Evolutionary conservation across 768 basidiomycete species (phyloP).

Genomic region (Hericium erinaceus): DNA sequence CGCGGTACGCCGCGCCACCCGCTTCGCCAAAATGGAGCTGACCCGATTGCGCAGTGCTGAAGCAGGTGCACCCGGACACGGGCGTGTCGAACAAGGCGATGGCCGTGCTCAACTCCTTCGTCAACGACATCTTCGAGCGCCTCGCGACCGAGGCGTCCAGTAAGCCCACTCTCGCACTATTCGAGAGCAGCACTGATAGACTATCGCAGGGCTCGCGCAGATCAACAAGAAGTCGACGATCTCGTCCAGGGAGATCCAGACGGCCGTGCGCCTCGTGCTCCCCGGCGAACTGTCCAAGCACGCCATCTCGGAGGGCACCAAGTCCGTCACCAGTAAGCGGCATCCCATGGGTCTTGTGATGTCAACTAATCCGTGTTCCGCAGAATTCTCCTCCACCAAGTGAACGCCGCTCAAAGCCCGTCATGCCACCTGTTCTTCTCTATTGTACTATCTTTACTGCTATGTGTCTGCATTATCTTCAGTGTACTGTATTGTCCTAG

Average conservation of each 20-base stretch:
- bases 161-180: slow-evolving; percentile 24
- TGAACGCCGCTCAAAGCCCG: neutral
- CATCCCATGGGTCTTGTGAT: neutral
- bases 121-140: slow-evolving; percentile 79
- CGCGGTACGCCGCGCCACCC: slow-evolving; percentile 40
- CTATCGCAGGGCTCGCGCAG: slow-evolving; percentile 58
- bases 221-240: slow-evolving; percentile 89
- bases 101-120: slow-evolving; percentile 78
- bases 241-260: slow-evolving; percentile 88
- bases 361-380: neutral
- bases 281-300: slow-evolving; percentile 84
- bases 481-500: too few species aligned
- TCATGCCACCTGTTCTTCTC: too few species aligned
- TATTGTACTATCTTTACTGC: too few species aligned
- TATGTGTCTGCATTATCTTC: too few species aligned
- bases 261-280: slow-evolving; percentile 72
- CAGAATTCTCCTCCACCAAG: neutral
- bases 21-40: neutral
- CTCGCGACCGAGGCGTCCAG: slow-evolving; percentile 69
- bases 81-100: slow-evolving; percentile 90
- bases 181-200: neutral
- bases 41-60: slow-evolving; percentile 46
- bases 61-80: slow-evolving; percentile 89
- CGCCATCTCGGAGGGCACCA: slow-evolving; percentile 80
- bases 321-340: slow-evolving; percentile 57